phyloP scores from a whole-genome alignment of 2,329 filamentous ascomycete species.

The Aspergillus nomiae region DNA sequence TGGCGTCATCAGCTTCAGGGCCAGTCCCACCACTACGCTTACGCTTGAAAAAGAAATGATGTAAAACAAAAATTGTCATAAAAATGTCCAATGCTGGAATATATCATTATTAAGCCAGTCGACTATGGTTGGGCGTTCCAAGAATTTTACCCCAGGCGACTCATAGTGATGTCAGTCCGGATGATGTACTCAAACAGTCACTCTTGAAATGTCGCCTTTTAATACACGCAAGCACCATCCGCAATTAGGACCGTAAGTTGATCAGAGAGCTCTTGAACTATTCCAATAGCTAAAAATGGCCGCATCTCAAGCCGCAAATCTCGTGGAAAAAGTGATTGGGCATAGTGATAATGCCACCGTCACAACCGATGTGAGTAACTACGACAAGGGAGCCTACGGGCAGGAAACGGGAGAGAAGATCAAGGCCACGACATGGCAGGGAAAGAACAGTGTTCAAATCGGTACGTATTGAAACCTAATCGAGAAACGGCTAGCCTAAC shows the following conservation, averaged over 20 bases:
- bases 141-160: conserved; percentile 4
- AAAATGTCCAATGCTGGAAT: background rate
- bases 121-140: background rate
- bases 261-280: background rate
- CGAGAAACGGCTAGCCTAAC: background rate
- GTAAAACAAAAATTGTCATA: background rate
- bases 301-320: conserved; percentile 66
- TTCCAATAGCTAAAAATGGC: conserved; percentile 48
- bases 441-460: conserved; percentile 76
- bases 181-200: background rate
- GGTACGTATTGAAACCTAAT: conserved; percentile 37
- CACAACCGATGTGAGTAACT: conserved; percentile 69
- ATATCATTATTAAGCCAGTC: background rate
- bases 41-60: background rate
- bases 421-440: conserved; percentile 80
- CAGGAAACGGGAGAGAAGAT: conserved; percentile 62
- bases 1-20: background rate
- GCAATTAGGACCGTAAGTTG: background rate
- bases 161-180: conserved; percentile 24
- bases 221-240: background rate
- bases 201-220: background rate
- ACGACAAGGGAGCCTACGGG: conserved; percentile 57
- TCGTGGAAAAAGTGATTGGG: conserved; percentile 67
- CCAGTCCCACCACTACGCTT: background rate
- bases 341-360: conserved; percentile 67